Base-by-base conservation (phyloP, 2,329 filamentous ascomycete genomes). In the Aspergillus aculeatus region DNA sequence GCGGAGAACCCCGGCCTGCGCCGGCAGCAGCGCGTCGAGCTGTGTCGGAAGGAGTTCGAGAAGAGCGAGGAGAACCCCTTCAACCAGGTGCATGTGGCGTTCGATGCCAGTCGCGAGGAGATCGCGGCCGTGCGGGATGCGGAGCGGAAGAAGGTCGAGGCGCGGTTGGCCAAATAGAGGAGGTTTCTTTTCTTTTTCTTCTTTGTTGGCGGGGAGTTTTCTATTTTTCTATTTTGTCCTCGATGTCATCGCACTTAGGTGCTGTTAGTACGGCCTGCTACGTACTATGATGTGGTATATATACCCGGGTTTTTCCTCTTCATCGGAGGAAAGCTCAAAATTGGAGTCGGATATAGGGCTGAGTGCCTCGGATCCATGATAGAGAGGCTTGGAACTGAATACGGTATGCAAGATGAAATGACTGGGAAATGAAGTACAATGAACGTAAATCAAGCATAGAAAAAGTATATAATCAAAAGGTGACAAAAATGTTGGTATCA, bases 1-100 rank as follows among this genome's bases (percentile, higher is more conserved):
- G 80, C 85, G 57, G 92, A 97, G 75, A 90, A 89, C 56, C 87
- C 89, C 59, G 92, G 91, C 0, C 76, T 98, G 72, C 83, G 93
- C 59, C 82, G 90, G 68, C 86, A 96, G 68, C 93, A 97, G 84
- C 89, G 90, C 77, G 88, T 93, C 70, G 90, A 94, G 64, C 83
- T 88, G 71, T 90, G 96, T 66, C 79, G 85, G 63, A 96, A 96
- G 82, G 95, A 98, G 80, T 99, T 98, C 75, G 90, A 96, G 77
- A 96, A 92, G 82, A 90, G 90, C 71, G 89, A 91, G 1, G 94
- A 98, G 69, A 99, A 99, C 76, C 95, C 95, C 14, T 95, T 96
- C 80, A 96, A 96, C 79, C 91, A 96, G 79, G 87, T 89, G 16
- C 86, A 81, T 54, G 90, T 87, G 2, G 76, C 82, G 3, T 96